Percentiles rank a stretch among this genome's conserved stretches.
phyloP scores from a whole-genome alignment of 148 eudicot genomes.

The Amaranthus hypochondriacus region DNA sequence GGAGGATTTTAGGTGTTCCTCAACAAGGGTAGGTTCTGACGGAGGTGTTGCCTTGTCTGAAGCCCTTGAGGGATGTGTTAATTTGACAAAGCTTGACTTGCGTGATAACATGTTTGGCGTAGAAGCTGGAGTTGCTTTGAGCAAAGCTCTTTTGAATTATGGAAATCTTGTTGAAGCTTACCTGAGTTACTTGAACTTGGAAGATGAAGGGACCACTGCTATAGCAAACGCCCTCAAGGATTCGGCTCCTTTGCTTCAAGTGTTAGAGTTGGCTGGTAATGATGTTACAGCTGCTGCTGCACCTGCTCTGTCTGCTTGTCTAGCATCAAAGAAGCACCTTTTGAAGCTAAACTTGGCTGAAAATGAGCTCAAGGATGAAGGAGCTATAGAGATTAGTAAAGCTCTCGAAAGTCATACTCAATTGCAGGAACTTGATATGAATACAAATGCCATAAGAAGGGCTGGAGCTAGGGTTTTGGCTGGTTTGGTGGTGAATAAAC shows the following conservation, averaged over 20 bases:
- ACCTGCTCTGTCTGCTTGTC: constrained; percentile 44
- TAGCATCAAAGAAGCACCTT: constrained; percentile 40
- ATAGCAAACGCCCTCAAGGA: constrained; percentile 44
- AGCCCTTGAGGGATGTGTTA: constrained; percentile 42
- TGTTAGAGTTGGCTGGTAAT: constrained; percentile 68
- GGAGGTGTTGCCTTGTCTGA: constrained; percentile 60
- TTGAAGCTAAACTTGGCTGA: constrained; percentile 49
- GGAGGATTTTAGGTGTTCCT: constrained; percentile 66
- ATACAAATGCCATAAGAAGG: constrained; percentile 50
- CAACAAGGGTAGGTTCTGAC: constrained; percentile 58
- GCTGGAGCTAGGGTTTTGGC: constrained; percentile 68
- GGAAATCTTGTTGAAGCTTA: constrained; percentile 46
- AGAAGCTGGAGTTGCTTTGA: constrained; percentile 58
- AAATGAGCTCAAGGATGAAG: constrained; percentile 73
- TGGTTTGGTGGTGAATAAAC: constrained; percentile 42
- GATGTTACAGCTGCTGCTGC: constrained; percentile 51
- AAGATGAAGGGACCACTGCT: constrained; percentile 53
- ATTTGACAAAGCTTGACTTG: constrained; percentile 52
- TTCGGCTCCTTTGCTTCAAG: constrained; percentile 54
- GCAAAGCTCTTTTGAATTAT: constrained; percentile 36
- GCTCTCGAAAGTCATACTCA: constrained; percentile 51
- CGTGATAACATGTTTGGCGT: constrained; percentile 77
- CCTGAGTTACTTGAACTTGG: constrained; percentile 63
- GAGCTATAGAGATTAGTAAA: constrained; percentile 51
- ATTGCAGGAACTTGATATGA: constrained; percentile 57